Evolutionary conservation across 163 green algal species (phyloP), one percentile per base, ranked within the genome.

Genomic region (Chlorella variabilis): DNA sequence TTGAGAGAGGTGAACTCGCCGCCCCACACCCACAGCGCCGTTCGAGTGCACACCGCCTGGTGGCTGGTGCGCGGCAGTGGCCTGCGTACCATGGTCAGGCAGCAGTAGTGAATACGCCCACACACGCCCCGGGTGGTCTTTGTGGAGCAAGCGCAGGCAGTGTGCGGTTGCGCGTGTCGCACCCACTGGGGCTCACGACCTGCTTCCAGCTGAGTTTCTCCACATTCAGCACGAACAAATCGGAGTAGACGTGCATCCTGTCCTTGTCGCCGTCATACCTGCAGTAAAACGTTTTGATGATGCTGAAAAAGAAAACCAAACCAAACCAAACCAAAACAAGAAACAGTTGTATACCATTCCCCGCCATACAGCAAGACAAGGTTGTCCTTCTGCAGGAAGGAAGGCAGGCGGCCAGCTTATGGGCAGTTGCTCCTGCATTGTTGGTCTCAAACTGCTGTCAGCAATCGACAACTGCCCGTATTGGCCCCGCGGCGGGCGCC

Each of bases 1-100:
- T 98, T 98, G 13, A 93, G 93, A 0, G 89, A 96, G 7, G 96
- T 98, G 83, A 99, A 97, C 89, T 99, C 97, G 2, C 97, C 97
- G 8, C 95, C 96, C 88, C 98, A 99, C 36, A 99, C 79, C 74
- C 97, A 98, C 77, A 99, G 86, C 79, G 84, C 93, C 33, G 79
- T 67, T 82, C 94, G 96, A 81, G 92, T 87, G 27, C 93, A 78
- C 21, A 96, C 91, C 8, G 92, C 93, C 81, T 98, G 93, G 85
- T 98, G 95, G 15, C 90, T 91, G 48, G 88, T 96, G 42, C 96
- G 87, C 4, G 95, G 93, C 2, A 90, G 84, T 13, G 96, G 96
- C 21, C 90, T 94, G 87, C 78, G 81, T 17, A 34, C 45, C 17
- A 48, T 21, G 33, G n/a, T n/a, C n/a, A n/a, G 1, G 62, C 15